These are phyloP conservation scores for Trametes hirsuta DNA, from an alignment of 1,284 basidiomycete genomes.

Conservation along the genomic window DNA sequence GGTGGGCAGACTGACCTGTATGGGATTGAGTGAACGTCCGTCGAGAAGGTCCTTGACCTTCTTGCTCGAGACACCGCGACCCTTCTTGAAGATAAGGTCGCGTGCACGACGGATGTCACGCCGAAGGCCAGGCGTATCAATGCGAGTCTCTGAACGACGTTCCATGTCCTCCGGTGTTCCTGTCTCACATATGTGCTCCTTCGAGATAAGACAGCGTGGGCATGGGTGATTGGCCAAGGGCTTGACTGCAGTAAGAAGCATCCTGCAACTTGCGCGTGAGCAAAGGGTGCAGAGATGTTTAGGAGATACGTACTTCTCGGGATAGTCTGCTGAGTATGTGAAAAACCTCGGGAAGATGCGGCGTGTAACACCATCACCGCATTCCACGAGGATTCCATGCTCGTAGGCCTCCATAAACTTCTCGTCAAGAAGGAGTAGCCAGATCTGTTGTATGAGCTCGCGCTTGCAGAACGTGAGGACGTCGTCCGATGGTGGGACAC, in stretches of 20 bases:
- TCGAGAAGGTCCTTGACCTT: neutral
- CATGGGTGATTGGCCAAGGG: conserved; percentile 31
- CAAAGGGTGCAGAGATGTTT: neutral
- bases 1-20: neutral
- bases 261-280: conserved; percentile 20
- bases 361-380: conserved; percentile 26
- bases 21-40: neutral
- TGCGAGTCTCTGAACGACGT: neutral
- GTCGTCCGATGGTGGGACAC: conserved; percentile 13
- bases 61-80: neutral
- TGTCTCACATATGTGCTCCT: conserved; percentile 18
- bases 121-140: neutral
- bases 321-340: conserved; percentile 36
- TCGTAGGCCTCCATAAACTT: no score
- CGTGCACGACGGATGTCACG: neutral
- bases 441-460: no score
- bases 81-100: conserved; percentile 8
- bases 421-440: no score
- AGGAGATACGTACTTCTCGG: conserved; percentile 32
- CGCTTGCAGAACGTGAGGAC: no score
- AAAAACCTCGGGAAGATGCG: conserved; percentile 31
- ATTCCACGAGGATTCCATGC: conserved; percentile 27
- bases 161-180: conserved; percentile 8
- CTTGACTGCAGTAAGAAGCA: conserved; percentile 16
- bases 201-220: conserved; percentile 33